Percentiles rank a stretch among this genome's conserved stretches.
Conservation (phyloP, 2,329 filamentous ascomycete species). For the Rosellinia necatrix region DNA sequence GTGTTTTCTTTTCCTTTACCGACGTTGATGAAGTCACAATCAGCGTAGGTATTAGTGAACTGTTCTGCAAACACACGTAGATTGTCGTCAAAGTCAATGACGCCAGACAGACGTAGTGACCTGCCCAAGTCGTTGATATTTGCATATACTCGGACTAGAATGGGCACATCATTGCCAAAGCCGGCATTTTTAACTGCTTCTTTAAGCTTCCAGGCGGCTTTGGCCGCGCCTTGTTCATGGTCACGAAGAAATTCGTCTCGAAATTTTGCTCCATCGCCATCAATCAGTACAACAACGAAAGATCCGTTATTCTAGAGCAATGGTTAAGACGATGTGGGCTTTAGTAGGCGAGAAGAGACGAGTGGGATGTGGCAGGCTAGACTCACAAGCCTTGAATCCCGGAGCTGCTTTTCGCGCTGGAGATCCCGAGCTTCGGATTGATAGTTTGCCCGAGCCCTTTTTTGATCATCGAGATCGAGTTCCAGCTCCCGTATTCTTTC, state of each 20-base stretch:
- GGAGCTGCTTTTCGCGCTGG: constrained; percentile 29
- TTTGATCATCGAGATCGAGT: constrained; percentile 39
- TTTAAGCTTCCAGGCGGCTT: constrained; percentile 40
- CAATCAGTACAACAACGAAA: constrained; percentile 43
- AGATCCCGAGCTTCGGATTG: constrained; percentile 32
- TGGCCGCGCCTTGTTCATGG: constrained; percentile 36
- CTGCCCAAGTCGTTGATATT: constrained; percentile 42
- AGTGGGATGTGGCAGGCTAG: background rate
- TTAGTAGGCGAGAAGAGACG: background rate
- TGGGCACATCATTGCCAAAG: constrained; percentile 37
- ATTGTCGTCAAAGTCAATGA: constrained; percentile 40
- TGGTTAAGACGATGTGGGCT: constrained; percentile 14
- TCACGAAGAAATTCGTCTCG: constrained; percentile 40
- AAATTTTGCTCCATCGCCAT: constrained; percentile 44
- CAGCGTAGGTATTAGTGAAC: constrained; percentile 42
- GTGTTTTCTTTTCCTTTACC: constrained; percentile 44
- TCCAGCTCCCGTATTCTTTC: constrained; percentile 37
- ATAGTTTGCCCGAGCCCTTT: constrained; percentile 34
- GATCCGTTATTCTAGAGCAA: constrained; percentile 36
- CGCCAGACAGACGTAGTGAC: constrained; percentile 40
- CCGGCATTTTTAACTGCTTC: constrained; percentile 39
- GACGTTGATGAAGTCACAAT: constrained; percentile 44
- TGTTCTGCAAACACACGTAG: constrained; percentile 42
- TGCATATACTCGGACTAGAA: constrained; percentile 42
- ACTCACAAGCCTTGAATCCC: constrained; percentile 36